phyloP scores from a whole-genome alignment of 1,139 yeast species.

The Eremothecium gossypii region DNA sequence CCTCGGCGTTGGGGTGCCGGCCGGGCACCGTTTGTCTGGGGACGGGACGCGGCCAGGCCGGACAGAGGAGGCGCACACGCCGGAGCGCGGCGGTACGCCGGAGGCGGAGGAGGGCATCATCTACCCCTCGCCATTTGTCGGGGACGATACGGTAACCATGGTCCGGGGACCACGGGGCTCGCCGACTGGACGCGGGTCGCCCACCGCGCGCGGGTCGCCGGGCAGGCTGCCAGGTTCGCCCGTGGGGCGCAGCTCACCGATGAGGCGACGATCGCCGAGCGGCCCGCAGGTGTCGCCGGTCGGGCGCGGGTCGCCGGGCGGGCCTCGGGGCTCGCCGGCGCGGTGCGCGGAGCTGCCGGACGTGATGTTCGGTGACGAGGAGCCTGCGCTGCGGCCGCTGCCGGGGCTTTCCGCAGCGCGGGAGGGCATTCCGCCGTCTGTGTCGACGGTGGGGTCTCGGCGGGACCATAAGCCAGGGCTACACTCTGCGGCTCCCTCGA shows the following conservation, averaged over 20 bases:
- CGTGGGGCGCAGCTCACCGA: no score
- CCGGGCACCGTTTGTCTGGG: no score
- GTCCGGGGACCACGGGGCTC: background rate
- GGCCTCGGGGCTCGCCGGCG: background rate
- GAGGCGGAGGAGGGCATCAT: slow-evolving; percentile 2
- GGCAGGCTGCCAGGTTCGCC: no score
- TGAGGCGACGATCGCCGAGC: no score
- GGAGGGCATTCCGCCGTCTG: no score
- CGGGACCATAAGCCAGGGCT: no score
- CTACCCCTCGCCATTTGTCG: slow-evolving; percentile 17
- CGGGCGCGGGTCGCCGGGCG: slow-evolving; percentile 3
- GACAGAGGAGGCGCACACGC: background rate
- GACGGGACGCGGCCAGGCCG: background rate
- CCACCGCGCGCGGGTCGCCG: no score
- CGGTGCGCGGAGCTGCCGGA: background rate
- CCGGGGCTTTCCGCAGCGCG: background rate
- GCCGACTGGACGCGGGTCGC: no score
- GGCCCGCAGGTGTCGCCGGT: no score
- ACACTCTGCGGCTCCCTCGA: background rate
- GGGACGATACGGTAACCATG: slow-evolving; percentile 10
- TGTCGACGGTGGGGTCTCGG: no score
- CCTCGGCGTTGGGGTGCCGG: no score
- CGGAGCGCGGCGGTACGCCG: background rate
- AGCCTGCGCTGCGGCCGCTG: slow-evolving; percentile 5
- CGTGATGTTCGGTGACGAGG: background rate